Base-by-base conservation (phyloP, 495 filamentous ascomycete species). In the Neurospora sublineolata region DNA sequence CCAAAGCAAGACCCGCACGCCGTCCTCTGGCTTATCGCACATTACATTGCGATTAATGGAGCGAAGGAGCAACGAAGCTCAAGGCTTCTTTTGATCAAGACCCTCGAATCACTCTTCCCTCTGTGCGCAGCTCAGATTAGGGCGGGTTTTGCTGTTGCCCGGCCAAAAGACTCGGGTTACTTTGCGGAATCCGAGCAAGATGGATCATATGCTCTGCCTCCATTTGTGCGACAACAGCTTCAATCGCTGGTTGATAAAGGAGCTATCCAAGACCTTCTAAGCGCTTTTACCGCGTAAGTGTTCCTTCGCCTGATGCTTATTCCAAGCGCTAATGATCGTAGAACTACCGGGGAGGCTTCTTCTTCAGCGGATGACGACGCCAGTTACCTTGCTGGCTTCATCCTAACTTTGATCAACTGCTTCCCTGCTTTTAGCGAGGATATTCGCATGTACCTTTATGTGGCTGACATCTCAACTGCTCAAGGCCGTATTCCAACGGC, bases 391-490 rank as follows among this genome's bases (percentile, higher is more conserved):
- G 94, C 96, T 64, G 92, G 89, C 64, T 98, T 97, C 77, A 92
- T 93, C 3, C 83, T 98, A 52, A 95, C 92, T 16, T 81, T 99
- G 10, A 81, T 98, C 8, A 88, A 91, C 71, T 92, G 93, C 70
- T 99, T 99, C 75, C 95, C 94, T 23, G 84, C 87, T 10, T 86
- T 88, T 44, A 88, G 89, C 23, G 93, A 97, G 76, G 96, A 98
- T 69, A 96, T 98, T 69, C 90, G 94, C 1, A 97, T 98, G 93
- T 96, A 95, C 85, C 83, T 99, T 5, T 98, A 94, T 74, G 82
- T 94, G 16, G 91, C 93, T 0, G 93, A 93, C 38, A 89, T 92
- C 12, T 82, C 85, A 3, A 85, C 85, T 23, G 82, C 74, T 20
- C 76, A 79, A 37, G 76, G 79, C 10, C 78, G 77, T 16, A 78